Percentiles rank a stretch among this genome's conserved stretches.
Conservation (phyloP, 1,284 basidiomycete genomes). For the Mycena citricolor region DNA sequence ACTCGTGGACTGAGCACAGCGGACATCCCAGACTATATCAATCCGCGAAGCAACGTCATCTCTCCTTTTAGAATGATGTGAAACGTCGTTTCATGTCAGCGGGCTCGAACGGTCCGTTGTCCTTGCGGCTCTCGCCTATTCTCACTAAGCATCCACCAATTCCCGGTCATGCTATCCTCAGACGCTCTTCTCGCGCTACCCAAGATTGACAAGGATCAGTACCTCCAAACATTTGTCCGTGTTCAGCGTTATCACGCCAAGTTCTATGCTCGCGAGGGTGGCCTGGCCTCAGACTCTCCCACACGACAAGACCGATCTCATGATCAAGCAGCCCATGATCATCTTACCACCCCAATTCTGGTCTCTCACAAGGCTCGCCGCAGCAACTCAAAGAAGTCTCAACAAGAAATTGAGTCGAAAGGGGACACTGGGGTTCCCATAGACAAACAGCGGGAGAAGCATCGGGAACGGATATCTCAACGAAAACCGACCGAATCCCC, state of each 20-base stretch:
- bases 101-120: no score
- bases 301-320: conserved; percentile 7
- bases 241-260: conserved; percentile 47
- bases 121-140: no score
- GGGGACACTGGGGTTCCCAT: no score
- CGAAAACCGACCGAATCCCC: conserved; percentile 2
- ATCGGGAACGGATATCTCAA: conserved; percentile 6
- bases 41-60: no score
- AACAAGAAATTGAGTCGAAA: no score
- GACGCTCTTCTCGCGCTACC: conserved; percentile 32
- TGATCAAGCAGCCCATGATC: no score
- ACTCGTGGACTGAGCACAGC: no score
- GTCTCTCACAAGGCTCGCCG: conserved; percentile 6
- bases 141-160: no score
- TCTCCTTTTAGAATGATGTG: no score
- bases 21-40: no score
- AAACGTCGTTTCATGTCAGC: no score
- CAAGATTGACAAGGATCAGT: conserved; percentile 42
- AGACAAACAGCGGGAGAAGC: no score
- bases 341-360: conserved; percentile 18
- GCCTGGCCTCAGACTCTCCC: conserved; percentile 18
- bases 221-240: conserved; percentile 48
- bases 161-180: conserved; percentile 13
- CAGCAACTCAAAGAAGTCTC: background rate
- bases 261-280: conserved; percentile 46